Evolutionary conservation across 2,329 filamentous ascomycete genomes (phyloP).

Genomic region (Diaporthe sp.): DNA sequence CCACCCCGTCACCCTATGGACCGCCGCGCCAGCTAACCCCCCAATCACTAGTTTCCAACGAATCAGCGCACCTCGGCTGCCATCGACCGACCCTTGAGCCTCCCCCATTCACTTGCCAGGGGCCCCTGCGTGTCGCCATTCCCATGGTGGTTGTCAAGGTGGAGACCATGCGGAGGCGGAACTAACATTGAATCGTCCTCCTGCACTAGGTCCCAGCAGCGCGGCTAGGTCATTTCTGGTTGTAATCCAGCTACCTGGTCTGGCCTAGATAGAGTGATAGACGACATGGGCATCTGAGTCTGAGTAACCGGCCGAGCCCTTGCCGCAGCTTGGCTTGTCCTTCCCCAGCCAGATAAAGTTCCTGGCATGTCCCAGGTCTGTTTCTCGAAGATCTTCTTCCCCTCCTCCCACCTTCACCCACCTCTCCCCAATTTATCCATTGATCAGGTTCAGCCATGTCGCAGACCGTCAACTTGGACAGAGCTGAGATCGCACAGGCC

Average conservation of each 20-base stretch:
- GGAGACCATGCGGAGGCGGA: conserved; percentile 29
- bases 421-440: not conserved
- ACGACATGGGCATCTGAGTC: conserved; percentile 12
- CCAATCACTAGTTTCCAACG: not conserved
- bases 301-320: not conserved
- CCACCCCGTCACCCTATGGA: not conserved
- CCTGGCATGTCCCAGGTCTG: conserved; percentile 19
- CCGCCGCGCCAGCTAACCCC: conserved; percentile 3
- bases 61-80: conserved; percentile 14
- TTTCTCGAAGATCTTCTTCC: not conserved
- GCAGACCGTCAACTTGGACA: conserved; percentile 40
- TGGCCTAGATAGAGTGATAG: conserved; percentile 16
- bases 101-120: not conserved
- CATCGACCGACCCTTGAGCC: conserved; percentile 22
- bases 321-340: not conserved
- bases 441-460: conserved; percentile 35
- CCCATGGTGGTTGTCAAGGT: conserved; percentile 8
- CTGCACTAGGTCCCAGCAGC: conserved; percentile 6
- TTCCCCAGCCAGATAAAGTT: conserved; percentile 17
- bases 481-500: conserved; percentile 41
- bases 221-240: conserved; percentile 26
- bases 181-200: conserved; percentile 25
- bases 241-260: conserved; percentile 14
- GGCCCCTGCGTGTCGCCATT: conserved; percentile 1
- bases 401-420: not conserved